A percentile compares a stretch with the other conserved stretches of the same genome.
phyloP scores from a whole-genome alignment of 257 asterid species.

The Solanum virginianum region DNA sequence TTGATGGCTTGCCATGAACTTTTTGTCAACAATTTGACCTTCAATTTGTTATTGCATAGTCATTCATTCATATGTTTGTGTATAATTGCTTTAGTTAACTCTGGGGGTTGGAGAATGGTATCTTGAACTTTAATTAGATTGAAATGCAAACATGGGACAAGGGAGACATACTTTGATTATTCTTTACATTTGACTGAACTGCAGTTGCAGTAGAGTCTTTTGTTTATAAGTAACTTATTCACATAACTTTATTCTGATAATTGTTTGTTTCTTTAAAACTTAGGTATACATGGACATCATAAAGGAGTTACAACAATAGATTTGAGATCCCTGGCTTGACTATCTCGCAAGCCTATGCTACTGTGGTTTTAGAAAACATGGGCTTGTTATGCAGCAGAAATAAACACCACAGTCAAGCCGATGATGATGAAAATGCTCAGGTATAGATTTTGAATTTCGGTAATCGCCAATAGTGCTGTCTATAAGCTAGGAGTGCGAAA shows the following conservation, averaged over 20 bases:
- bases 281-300: conserved; percentile 23
- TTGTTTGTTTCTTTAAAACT: neutral
- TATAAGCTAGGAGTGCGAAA: neutral
- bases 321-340: conserved; percentile 23
- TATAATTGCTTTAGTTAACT: neutral
- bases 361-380: conserved; percentile 40
- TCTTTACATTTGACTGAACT: neutral
- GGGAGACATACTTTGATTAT: neutral
- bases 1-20: neutral
- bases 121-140: neutral
- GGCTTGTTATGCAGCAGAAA: conserved; percentile 94
- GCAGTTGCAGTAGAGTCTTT: neutral
- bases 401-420: conserved; percentile 43
- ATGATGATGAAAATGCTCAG: conserved; percentile 80
- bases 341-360: conserved; percentile 28
- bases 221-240: neutral
- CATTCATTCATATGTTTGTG: neutral
- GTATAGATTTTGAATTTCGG: conserved; percentile 13
- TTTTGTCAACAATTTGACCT: neutral
- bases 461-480: neutral
- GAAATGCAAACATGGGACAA: neutral
- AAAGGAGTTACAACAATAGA: conserved; percentile 5
- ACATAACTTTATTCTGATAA: neutral
- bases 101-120: neutral
- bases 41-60: neutral